A percentile compares a stretch with the other conserved stretches of the same genome.
Conservation (phyloP, 2,329 filamentous ascomycete species). For the Pseudovirgaria hyperparasitica region DNA sequence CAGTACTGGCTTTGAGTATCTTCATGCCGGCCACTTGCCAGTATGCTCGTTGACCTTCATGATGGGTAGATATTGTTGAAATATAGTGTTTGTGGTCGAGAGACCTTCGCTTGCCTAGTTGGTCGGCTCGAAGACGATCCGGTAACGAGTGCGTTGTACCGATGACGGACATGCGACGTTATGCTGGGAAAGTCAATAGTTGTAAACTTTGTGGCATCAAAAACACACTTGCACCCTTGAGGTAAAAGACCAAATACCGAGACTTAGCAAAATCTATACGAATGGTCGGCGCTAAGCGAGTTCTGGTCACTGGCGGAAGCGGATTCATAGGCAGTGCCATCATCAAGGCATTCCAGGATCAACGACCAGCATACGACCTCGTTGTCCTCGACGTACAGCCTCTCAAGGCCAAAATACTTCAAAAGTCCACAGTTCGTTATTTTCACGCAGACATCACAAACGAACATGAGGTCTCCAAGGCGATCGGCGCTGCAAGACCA, state of each 20-base stretch:
- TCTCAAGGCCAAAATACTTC: constrained; percentile 15
- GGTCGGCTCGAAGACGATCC: too few species aligned
- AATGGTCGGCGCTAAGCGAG: too few species aligned
- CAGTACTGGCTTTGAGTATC: neutral
- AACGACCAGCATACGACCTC: constrained; percentile 24
- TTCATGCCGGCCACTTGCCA: constrained; percentile 11
- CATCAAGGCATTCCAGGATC: constrained; percentile 23
- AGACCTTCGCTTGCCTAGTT: too few species aligned
- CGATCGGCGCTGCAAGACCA: constrained; percentile 54
- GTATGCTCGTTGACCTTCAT: constrained; percentile 32
- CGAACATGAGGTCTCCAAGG: constrained; percentile 16
- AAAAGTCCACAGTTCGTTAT: constrained; percentile 18
- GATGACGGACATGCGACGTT: too few species aligned
- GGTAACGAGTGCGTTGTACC: too few species aligned
- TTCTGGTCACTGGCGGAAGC: constrained; percentile 35
- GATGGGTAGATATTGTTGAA: neutral
- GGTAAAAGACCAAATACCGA: too few species aligned
- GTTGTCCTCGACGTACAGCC: constrained; percentile 28
- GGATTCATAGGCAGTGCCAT: constrained; percentile 34
- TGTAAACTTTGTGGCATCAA: too few species aligned
- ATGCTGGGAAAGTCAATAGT: too few species aligned
- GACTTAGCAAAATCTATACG: too few species aligned
- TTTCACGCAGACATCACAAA: constrained; percentile 29
- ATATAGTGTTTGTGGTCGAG: too few species aligned
- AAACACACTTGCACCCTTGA: too few species aligned